phyloP scores from a whole-genome alignment of 441 rosid genomes.

The Euphorbia celastroides region DNA sequence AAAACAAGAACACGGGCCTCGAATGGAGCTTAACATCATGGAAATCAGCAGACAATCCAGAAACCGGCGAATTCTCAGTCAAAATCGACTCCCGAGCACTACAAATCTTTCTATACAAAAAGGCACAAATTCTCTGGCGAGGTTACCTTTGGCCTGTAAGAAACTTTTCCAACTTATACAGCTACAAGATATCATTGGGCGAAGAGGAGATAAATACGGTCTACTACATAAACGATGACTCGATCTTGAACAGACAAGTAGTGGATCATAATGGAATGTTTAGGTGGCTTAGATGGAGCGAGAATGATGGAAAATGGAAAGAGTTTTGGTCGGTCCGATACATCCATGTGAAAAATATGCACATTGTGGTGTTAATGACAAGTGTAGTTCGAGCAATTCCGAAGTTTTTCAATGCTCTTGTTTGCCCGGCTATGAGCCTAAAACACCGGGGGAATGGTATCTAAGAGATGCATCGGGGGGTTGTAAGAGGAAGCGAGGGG shows the following conservation, averaged over 20 bases:
- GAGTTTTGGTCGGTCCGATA: slow-evolving; percentile 5
- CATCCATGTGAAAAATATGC: slow-evolving; percentile 25
- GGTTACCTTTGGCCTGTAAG: background rate
- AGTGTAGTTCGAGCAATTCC: background rate
- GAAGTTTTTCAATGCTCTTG: slow-evolving; percentile 20
- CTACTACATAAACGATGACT: background rate
- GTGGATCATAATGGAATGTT: slow-evolving; percentile 1
- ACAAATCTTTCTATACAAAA: slow-evolving; percentile 10
- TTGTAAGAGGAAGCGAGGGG: slow-evolving; percentile 20
- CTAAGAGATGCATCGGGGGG: slow-evolving; percentile 20
- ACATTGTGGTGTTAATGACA: slow-evolving; percentile 27
- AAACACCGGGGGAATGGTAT: background rate
- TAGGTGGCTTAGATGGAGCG: slow-evolving; percentile 16
- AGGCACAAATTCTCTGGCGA: background rate
- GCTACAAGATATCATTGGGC: slow-evolving; percentile 7
- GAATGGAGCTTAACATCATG: slow-evolving; percentile 10
- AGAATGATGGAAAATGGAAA: slow-evolving; percentile 20
- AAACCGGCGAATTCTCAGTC: slow-evolving; percentile 3
- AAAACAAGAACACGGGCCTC: background rate
- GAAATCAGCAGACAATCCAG: slow-evolving; percentile 19
- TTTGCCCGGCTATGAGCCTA: slow-evolving; percentile 26
- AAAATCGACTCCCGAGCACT: background rate
- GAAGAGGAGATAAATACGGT: slow-evolving; percentile 12
- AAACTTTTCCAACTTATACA: background rate
- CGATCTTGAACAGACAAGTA: slow-evolving; percentile 12